Evolutionary conservation across 2,329 filamentous ascomycete species (phyloP), one percentile per base, ranked within the genome.

Genomic region (Trichoderma afroharzianum): DNA sequence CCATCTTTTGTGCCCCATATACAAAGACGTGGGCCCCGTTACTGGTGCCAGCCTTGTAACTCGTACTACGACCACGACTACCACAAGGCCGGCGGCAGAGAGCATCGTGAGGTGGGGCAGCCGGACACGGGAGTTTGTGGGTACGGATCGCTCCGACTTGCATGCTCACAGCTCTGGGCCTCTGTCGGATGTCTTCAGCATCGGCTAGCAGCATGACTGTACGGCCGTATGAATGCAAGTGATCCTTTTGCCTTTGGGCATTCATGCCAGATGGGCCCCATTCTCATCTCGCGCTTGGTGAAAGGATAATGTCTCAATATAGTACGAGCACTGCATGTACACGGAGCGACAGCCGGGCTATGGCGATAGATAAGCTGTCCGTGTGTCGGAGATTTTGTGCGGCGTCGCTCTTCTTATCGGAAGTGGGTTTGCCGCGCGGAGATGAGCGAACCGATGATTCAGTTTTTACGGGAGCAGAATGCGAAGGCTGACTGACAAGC

Each of bases 91-190:
- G 50, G 50, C 61, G 57, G 63, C 63, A 61, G 30, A 43, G 33
- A 30, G 39, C 59, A 72, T 72, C 71, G 71, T 72, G 71, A 72
- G 67, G 66, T 70, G 66, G 71, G 71, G 70, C 57, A 26, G 71
- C 66, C 58, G 43, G 67, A 39, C 55, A 64, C 71, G 58, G 59
- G 36, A 61, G 66, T 55, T 53, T 36, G 71, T 72, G 71, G 71
- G 71, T 72, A 72, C 71, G 71, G 71, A 72, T 72, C 71, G 71
- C 71, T 72, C 71, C 71, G 64, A 70, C 66, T 57, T 70, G 71
- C 71, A 72, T 70, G 67, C 26, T 30, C 50, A 70, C 58, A 55
- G 63, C 43, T 36, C 32, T 70, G 59, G 43, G 50, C 24, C 6
- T 62, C 47, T 69, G 67, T 69, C 67, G 67, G 67, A 69, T 69